Conservation (phyloP, 2,329 filamentous ascomycete species). For the Blumeria graminis region DNA sequence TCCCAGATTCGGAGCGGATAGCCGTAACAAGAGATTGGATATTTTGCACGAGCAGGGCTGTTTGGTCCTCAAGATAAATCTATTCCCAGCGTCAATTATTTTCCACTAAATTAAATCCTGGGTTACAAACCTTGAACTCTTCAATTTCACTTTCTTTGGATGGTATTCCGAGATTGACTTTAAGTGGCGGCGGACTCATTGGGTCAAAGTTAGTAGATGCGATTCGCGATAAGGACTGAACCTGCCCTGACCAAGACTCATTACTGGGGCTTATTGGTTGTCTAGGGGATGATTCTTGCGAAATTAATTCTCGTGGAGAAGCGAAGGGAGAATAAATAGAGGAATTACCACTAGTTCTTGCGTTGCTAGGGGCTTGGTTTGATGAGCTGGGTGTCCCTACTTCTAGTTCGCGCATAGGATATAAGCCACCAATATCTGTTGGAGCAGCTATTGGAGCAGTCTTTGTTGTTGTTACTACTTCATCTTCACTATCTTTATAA, state of each 20-base stretch:
- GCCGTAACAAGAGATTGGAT: conserved; percentile 60
- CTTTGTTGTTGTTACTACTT: conserved; percentile 17
- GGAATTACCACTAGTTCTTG: conserved; percentile 38
- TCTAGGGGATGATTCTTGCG: conserved; percentile 26
- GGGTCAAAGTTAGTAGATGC: conserved; percentile 13
- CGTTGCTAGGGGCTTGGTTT: conserved; percentile 32
- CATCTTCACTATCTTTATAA: conserved; percentile 55
- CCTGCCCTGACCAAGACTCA: conserved; percentile 8
- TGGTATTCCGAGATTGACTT: conserved; percentile 19
- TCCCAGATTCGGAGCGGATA: conserved; percentile 38
- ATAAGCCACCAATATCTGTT: conserved; percentile 26
- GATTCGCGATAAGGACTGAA: neutral
- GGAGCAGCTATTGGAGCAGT: neutral
- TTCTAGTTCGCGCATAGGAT: conserved; percentile 25
- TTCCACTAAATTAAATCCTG: neutral
- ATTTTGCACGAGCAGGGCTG: conserved; percentile 50
- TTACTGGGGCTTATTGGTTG: conserved; percentile 14
- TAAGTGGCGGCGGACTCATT: conserved; percentile 10
- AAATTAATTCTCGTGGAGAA: conserved; percentile 38
- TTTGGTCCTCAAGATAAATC: conserved; percentile 67
- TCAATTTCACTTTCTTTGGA: conserved; percentile 25
- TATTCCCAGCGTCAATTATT: conserved; percentile 15
- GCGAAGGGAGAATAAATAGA: conserved; percentile 53
- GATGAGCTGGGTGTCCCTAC: conserved; percentile 19
- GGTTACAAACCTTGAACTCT: conserved; percentile 30